These are phyloP conservation scores for Pyrenula aspistea DNA, from an alignment of 495 filamentous ascomycete genomes.

Conservation along the genomic window DNA sequence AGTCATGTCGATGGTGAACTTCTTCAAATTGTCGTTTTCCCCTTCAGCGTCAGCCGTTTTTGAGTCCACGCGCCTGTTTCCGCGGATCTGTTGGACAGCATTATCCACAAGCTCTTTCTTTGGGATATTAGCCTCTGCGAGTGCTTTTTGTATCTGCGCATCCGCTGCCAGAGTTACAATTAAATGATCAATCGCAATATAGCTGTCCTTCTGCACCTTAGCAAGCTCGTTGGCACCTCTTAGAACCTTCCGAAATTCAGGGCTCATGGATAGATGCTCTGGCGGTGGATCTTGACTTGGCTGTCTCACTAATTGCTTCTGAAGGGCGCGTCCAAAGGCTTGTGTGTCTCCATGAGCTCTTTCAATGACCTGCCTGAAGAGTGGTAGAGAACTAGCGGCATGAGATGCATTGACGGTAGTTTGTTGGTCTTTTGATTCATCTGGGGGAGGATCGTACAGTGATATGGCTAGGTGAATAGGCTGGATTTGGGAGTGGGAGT, in stretches of 20 bases:
- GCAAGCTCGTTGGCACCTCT: constrained; percentile 78
- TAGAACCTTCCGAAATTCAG: constrained; percentile 68
- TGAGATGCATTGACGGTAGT: constrained; percentile 47
- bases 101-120: constrained; percentile 82
- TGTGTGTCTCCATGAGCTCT: constrained; percentile 88
- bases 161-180: constrained; percentile 78
- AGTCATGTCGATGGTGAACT: constrained; percentile 98
- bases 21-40: constrained; percentile 88
- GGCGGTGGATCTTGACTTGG: constrained; percentile 92
- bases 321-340: constrained; percentile 72
- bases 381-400: constrained; percentile 42
- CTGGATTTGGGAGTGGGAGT: constrained; percentile 78
- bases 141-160: constrained; percentile 50
- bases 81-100: constrained; percentile 79
- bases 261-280: constrained; percentile 69
- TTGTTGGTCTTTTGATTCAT: constrained; percentile 66
- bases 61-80: constrained; percentile 83
- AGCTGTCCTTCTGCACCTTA: constrained; percentile 92
- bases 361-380: constrained; percentile 90
- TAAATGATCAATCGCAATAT: constrained; percentile 85
- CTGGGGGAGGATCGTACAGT: constrained; percentile 71
- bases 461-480: constrained; percentile 83
- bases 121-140: constrained; percentile 82
- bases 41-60: constrained; percentile 85
- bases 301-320: constrained; percentile 80